Base-by-base conservation (phyloP, 805 yeast genomes). In the Tetrapisispora nanseiensis region DNA sequence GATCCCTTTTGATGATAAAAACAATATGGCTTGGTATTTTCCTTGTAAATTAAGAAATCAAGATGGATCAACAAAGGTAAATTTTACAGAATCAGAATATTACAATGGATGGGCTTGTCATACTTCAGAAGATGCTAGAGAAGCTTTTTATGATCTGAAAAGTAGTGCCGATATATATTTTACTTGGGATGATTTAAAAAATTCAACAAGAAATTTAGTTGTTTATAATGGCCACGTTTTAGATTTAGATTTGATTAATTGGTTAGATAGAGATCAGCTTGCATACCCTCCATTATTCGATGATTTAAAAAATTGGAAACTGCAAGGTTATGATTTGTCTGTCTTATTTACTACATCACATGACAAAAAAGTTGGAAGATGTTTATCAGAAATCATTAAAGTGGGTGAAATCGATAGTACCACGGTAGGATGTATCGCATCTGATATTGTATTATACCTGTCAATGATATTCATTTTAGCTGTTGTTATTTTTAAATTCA, bases 101-200 rank as follows among this genome's bases (percentile, higher is more conserved):
- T 89, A 87, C 59, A 65, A 70, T 37, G 97, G 97, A 8, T 87
- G 85, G 76, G 94, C 90, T 2, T 90, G 97, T 60, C 96, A 92
- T 63, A 84, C 97, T 1, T 72, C 85, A 4, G 54, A 71, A 7
- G 49, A 56, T 2, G 89, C 95, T 0, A 76, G 97, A 56, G 61
- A 72, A 3, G 71, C 82, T 1, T 90, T 75, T 57, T 84, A 82
- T 59, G 50, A 56, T 33, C 65, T 84, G 51, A 61, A 73, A 21
- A 74, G 72, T 28, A 65, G 71, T 23, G 95, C 90, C 6, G 86
- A 83, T 48, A 81, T 90, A 4, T 87, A 74, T 61, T 92, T 80
- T 64, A 80, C 87, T 6, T 92, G 98, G 98, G 86, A 85, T 42
- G 94, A 84, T 51, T 71, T 90, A 47, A 69, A 66, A 46, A 78